A percentile compares a stretch with the other conserved stretches of the same genome.
These are phyloP conservation scores for Fusarium annulatum DNA, from an alignment of 2,329 filamentous ascomycete genomes.

Conservation along the genomic window DNA sequence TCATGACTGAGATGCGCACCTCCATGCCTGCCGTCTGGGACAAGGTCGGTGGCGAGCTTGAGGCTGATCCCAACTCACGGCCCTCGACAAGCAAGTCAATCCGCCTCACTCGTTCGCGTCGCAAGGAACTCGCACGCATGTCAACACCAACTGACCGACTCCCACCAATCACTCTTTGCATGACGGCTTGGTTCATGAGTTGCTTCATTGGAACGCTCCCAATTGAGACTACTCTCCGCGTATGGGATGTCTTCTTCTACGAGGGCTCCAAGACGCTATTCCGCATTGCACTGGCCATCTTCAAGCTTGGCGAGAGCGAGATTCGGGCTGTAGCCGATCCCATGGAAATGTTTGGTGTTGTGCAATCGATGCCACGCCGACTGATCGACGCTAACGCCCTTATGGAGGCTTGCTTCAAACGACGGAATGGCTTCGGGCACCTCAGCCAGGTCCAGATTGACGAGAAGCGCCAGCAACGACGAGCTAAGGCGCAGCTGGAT, in stretches of 20 bases:
- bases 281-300: slow-evolving; percentile 88
- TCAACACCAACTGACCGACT: slow-evolving; percentile 64
- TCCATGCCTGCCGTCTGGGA: slow-evolving; percentile 85
- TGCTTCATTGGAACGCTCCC: slow-evolving; percentile 93
- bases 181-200: slow-evolving; percentile 98
- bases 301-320: slow-evolving; percentile 86
- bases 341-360: slow-evolving; percentile 95
- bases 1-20: slow-evolving; percentile 88
- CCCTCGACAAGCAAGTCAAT: slow-evolving; percentile 51
- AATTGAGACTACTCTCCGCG: slow-evolving; percentile 88
- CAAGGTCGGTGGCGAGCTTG: slow-evolving; percentile 85
- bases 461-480: slow-evolving; percentile 75
- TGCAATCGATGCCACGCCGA: slow-evolving; percentile 85
- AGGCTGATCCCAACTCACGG: slow-evolving; percentile 58
- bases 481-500: slow-evolving; percentile 63
- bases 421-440: slow-evolving; percentile 82
- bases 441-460: slow-evolving; percentile 87
- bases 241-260: slow-evolving; percentile 97
- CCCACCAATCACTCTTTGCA: slow-evolving; percentile 90
- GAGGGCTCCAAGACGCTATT: slow-evolving; percentile 95
- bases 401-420: slow-evolving; percentile 84
- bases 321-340: slow-evolving; percentile 84
- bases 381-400: slow-evolving; percentile 85
- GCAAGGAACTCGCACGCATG: slow-evolving; percentile 53
- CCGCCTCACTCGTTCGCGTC: slow-evolving; percentile 52